A percentile compares a stretch with the other conserved stretches of the same genome.
Conservation (phyloP, 176 grass and related monocot genomes). For the Pharus latifolius region DNA sequence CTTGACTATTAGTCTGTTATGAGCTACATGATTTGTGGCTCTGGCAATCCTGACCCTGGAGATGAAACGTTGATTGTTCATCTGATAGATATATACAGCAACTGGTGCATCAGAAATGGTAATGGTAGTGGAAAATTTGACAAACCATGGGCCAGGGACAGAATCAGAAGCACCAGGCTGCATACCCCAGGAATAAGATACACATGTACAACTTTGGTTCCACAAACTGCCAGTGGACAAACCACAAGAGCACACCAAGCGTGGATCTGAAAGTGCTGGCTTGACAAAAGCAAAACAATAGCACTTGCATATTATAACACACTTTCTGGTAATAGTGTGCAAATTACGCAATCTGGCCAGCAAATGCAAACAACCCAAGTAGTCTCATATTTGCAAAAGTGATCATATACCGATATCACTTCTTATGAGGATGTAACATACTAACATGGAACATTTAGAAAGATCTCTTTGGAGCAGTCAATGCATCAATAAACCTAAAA, state of each 20-base stretch:
- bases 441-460: not conserved
- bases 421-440: not conserved
- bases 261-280: not conserved
- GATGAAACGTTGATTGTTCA: not conserved
- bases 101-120: not conserved
- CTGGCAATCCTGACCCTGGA: not conserved
- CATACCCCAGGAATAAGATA: not conserved
- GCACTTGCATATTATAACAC: not conserved
- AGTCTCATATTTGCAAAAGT: not conserved
- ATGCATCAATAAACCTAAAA: conserved; percentile 13
- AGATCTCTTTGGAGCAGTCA: not conserved
- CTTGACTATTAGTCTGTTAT: too few relatives aligned
- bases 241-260: not conserved
- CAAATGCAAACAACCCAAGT: not conserved
- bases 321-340: not conserved
- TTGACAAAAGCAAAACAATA: not conserved
- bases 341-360: not conserved
- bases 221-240: not conserved
- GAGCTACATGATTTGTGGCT: too few relatives aligned
- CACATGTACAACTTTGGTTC: too few relatives aligned
- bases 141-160: not conserved
- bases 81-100: not conserved
- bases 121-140: not conserved
- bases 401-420: not conserved
- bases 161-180: not conserved